Conservation (phyloP, 2,329 filamentous ascomycete species). For the Nothophaeocryptopus gaeumannii region DNA sequence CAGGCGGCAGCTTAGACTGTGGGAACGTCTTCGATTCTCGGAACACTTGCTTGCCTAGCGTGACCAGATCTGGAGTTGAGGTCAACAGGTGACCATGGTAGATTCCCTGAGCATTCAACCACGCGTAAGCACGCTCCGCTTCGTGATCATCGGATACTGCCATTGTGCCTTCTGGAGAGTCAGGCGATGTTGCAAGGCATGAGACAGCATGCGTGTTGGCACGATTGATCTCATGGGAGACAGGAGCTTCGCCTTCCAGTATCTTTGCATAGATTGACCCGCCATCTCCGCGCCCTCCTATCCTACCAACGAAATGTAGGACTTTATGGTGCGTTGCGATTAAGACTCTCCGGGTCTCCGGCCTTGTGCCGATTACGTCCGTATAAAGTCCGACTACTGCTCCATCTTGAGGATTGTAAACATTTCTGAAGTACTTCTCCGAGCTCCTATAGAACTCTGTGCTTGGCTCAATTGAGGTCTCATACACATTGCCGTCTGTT, state of each 20-base stretch:
- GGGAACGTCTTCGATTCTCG: conserved; percentile 74
- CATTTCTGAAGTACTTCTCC: conserved; percentile 81
- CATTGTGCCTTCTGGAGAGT: conserved; percentile 54
- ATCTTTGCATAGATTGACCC: conserved; percentile 81
- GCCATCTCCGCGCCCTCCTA: conserved; percentile 67
- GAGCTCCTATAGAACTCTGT: conserved; percentile 94
- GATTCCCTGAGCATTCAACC: conserved; percentile 83
- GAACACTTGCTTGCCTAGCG: conserved; percentile 72
- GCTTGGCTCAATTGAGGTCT: conserved; percentile 89
- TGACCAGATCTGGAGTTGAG: conserved; percentile 55
- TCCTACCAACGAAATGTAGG: conserved; percentile 76
- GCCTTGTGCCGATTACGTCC: conserved; percentile 65
- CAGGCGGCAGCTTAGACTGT: conserved; percentile 67
- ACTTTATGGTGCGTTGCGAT: conserved; percentile 75
- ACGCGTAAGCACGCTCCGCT: conserved; percentile 74
- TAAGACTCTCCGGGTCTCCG: conserved; percentile 73
- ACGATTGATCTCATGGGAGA: conserved; percentile 68
- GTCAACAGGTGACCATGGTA: conserved; percentile 75
- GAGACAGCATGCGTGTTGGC: conserved; percentile 61
- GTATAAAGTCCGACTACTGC: conserved; percentile 83
- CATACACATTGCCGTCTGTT: conserved; percentile 92
- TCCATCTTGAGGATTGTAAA: conserved; percentile 79
- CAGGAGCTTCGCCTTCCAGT: conserved; percentile 82
- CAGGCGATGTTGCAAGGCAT: conserved; percentile 71
- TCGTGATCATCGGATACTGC: conserved; percentile 21